A percentile compares a stretch with the other conserved stretches of the same genome.
These are phyloP conservation scores for Pseudomassariella vexata DNA, from an alignment of 2,329 filamentous ascomycete species.

Conservation along the genomic window DNA sequence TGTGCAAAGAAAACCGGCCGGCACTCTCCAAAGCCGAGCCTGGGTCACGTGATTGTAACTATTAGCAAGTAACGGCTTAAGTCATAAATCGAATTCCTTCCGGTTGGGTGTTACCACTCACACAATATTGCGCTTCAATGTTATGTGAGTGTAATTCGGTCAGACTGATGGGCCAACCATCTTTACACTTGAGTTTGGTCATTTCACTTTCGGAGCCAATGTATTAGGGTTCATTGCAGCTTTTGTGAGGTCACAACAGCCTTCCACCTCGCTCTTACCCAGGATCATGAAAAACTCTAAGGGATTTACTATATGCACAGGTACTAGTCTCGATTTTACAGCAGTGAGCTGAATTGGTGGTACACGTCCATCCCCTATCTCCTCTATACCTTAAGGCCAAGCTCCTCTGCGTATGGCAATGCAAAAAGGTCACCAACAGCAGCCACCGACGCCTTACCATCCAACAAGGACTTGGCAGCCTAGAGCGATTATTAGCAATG, in stretches of 20 bases:
- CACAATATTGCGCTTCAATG: no score
- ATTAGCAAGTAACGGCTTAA: no score
- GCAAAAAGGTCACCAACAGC: slow-evolving; percentile 86
- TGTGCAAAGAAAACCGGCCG: slow-evolving; percentile 4
- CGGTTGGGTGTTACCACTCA: no score
- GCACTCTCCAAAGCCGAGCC: slow-evolving; percentile 7
- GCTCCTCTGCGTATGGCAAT: slow-evolving; percentile 88
- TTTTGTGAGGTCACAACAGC: no score
- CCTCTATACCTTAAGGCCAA: slow-evolving; percentile 87
- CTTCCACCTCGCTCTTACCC: neutral
- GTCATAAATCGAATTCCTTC: no score
- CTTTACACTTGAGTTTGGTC: no score
- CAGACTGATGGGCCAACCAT: no score
- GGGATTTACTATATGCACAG: slow-evolving; percentile 41
- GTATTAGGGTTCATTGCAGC: no score
- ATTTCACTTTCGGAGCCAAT: no score
- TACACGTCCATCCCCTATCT: slow-evolving; percentile 30
- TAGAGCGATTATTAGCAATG: slow-evolving; percentile 35
- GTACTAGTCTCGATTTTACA: slow-evolving; percentile 31
- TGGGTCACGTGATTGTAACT: slow-evolving; percentile 6
- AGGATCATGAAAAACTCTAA: slow-evolving; percentile 31
- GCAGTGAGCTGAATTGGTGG: slow-evolving; percentile 32
- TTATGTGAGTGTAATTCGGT: no score
- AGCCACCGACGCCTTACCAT: slow-evolving; percentile 83
- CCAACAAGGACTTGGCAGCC: slow-evolving; percentile 83